phyloP scores from a whole-genome alignment of 257 asterid species.

The Salvia splendens region DNA sequence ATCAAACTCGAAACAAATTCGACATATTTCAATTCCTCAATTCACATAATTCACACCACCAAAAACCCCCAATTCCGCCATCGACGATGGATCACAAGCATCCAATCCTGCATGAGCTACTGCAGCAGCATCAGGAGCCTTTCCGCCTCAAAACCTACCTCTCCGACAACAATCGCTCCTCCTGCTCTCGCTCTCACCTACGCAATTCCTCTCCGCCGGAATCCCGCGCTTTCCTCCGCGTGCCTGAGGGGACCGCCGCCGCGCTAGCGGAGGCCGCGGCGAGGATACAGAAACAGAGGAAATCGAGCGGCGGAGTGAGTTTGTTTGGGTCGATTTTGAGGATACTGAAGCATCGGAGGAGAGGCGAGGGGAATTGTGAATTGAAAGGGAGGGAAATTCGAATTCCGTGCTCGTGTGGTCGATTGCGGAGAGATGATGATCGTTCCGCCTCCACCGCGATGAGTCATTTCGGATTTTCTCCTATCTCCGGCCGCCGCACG shows the following conservation, averaged over 20 bases:
- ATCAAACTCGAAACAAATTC: constrained; percentile 36
- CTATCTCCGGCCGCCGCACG: constrained; percentile 47
- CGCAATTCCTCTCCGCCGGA: constrained; percentile 24
- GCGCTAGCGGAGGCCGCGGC: constrained; percentile 68
- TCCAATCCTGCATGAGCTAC: constrained; percentile 57
- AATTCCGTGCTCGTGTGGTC: constrained; percentile 17
- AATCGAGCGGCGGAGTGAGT: constrained; percentile 46
- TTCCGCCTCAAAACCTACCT: constrained; percentile 56
- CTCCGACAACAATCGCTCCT: constrained; percentile 34
- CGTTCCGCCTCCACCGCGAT: constrained; percentile 28
- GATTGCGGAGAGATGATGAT: constrained; percentile 20
- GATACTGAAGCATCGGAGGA: constrained; percentile 56
- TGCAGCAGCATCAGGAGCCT: constrained; percentile 73
- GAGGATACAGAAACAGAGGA: constrained; percentile 66
- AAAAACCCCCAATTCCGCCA: not conserved
- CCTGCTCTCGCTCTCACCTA: constrained; percentile 46
- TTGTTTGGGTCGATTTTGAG: constrained; percentile 59
- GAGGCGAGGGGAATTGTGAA: not conserved
- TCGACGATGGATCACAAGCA: constrained; percentile 42
- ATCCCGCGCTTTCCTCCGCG: constrained; percentile 43
- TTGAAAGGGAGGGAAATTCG: not conserved
- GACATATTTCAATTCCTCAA: not conserved
- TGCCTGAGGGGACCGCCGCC: constrained; percentile 58
- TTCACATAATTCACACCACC: not conserved
- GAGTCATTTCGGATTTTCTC: constrained; percentile 56